Percentiles rank a stretch among this genome's conserved stretches.
Evolutionary conservation across 495 filamentous ascomycete species (phyloP).

Genomic region (Apodospora peruviana): DNA sequence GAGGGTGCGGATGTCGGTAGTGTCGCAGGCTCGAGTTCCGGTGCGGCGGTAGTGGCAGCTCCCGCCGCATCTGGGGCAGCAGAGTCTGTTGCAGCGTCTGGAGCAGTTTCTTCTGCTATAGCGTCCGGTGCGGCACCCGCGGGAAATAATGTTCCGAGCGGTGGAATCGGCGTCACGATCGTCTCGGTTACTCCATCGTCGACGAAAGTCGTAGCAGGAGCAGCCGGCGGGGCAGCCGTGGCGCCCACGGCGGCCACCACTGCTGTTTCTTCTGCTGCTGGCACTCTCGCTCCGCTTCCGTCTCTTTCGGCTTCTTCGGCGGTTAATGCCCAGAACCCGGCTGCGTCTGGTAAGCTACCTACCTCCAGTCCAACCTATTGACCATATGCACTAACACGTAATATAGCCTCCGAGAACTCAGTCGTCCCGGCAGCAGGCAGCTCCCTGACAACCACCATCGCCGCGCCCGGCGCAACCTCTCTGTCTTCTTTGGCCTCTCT

Average conservation of each 20-base stretch:
- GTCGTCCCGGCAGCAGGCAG: not conserved
- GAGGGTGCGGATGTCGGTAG: not conserved
- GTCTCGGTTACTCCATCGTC: slow-evolving; percentile 17
- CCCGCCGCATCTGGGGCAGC: not conserved
- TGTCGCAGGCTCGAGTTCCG: too few relatives aligned
- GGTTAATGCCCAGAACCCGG: slow-evolving; percentile 1
- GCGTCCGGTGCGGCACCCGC: not conserved
- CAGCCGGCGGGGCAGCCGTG: slow-evolving; percentile 5
- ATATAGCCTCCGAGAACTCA: not conserved
- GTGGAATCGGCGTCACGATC: slow-evolving; percentile 25
- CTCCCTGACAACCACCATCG: not conserved
- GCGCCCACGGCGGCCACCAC: slow-evolving; percentile 11
- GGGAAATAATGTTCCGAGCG: slow-evolving; percentile 9
- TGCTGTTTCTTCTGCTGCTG: not conserved
- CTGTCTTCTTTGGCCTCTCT: too few relatives aligned
- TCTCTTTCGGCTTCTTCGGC: not conserved
- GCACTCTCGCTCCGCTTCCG: not conserved
- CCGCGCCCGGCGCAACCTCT: not conserved
- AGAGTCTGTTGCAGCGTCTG: not conserved
- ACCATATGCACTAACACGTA: not conserved
- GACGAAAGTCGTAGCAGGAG: slow-evolving; percentile 6
- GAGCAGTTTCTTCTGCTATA: not conserved
- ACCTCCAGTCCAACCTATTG: not conserved
- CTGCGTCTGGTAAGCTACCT: not conserved
- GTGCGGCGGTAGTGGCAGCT: slow-evolving; percentile 5